Percentiles rank a stretch among this genome's conserved stretches.
phyloP scores from a whole-genome alignment of 805 yeast genomes.

The Myxozyma neotropica region DNA sequence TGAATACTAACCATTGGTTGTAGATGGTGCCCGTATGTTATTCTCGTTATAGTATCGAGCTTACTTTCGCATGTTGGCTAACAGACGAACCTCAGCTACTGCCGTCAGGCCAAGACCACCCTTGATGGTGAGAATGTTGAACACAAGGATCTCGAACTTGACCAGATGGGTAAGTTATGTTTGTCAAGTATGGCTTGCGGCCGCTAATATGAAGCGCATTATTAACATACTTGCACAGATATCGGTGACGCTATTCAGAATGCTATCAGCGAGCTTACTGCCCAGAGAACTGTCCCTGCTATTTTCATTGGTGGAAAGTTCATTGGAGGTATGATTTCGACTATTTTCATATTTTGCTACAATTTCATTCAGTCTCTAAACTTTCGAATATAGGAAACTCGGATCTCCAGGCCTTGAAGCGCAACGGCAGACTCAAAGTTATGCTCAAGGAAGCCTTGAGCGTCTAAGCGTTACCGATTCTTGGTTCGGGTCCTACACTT shows the following conservation, averaged over 20 bases:
- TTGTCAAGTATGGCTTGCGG: too few relatives aligned
- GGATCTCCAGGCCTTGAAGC: slow-evolving; percentile 73
- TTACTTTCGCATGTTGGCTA: not conserved
- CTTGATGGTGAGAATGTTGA: slow-evolving; percentile 47
- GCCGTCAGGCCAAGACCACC: slow-evolving; percentile 51
- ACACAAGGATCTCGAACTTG: slow-evolving; percentile 46
- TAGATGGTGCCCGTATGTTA: slow-evolving; percentile 32
- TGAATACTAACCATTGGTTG: slow-evolving; percentile 1
- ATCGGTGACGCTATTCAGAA: slow-evolving; percentile 83
- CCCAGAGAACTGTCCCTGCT: slow-evolving; percentile 93
- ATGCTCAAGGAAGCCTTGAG: slow-evolving; percentile 36
- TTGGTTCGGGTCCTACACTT: too few relatives aligned
- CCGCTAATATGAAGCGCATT: too few relatives aligned
- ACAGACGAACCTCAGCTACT: slow-evolving; percentile 39
- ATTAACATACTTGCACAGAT: slow-evolving; percentile 35
- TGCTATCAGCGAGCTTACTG: slow-evolving; percentile 74
- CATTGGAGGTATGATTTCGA: slow-evolving; percentile 69
- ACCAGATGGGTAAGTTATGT: slow-evolving; percentile 34
- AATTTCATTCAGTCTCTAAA: not conserved
- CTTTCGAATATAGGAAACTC: slow-evolving; percentile 52
- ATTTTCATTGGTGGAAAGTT: slow-evolving; percentile 88
- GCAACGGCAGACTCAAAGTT: slow-evolving; percentile 59
- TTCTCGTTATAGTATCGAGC: too few relatives aligned
- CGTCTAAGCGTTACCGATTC: not conserved
- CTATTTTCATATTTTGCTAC: not conserved